phyloP scores from a whole-genome alignment of 148 eudicot species.

The Rhododendron williamsianum region DNA sequence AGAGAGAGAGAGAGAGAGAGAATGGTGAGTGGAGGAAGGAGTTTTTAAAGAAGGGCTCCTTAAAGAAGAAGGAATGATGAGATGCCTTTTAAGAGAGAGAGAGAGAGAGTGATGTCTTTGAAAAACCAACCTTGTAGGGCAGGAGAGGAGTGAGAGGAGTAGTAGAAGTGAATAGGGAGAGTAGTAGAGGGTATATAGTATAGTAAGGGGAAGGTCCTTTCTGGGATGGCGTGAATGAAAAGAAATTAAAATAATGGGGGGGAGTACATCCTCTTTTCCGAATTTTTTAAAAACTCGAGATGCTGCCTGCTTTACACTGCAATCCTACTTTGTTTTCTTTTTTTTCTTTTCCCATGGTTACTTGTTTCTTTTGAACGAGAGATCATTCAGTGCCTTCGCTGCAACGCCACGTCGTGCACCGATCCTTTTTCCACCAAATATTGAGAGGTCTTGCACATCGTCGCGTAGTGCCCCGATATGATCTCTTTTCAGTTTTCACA shows the following conservation, averaged over 20 bases:
- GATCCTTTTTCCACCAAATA: no score
- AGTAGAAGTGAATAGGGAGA: not conserved
- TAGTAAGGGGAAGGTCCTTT: not conserved
- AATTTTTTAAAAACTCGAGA: not conserved
- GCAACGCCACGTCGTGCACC: no score
- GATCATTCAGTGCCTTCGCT: no score
- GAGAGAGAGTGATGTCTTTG: not conserved
- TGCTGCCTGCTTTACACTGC: not conserved
- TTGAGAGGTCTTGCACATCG: no score
- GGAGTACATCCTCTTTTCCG: not conserved
- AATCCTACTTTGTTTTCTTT: not conserved
- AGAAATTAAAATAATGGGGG: no score
- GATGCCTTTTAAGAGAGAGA: constrained; percentile 5
- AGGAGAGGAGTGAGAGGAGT: not conserved
- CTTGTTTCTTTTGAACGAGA: no score
- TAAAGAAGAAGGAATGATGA: not conserved
- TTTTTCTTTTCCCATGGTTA: no score
- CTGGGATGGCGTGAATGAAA: not conserved
- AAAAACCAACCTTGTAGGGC: not conserved
- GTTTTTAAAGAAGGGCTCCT: no score
- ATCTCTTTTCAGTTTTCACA: no score
- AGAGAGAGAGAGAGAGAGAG: not conserved
- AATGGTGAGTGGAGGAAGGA: not conserved
- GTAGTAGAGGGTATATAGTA: not conserved
- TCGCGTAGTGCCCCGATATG: no score